phyloP scores from a whole-genome alignment of 805 yeast species.

The Candida ascalaphidarum region DNA sequence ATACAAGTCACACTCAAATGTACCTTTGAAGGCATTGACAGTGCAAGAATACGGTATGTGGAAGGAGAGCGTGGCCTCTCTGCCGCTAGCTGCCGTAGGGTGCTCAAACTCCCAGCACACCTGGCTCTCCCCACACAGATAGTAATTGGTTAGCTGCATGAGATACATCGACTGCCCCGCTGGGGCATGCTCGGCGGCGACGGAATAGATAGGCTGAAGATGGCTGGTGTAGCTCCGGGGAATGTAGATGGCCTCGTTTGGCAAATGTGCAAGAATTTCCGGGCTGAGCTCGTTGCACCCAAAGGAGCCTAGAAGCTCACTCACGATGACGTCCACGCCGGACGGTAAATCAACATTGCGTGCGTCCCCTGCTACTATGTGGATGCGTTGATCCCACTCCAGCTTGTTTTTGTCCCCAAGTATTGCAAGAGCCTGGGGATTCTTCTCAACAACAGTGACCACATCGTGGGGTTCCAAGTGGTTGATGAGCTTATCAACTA shows the following conservation, averaged over 20 bases:
- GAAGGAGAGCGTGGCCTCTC: neutral
- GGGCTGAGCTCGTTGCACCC: constrained; percentile 91
- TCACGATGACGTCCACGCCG: constrained; percentile 50
- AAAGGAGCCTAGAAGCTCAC: constrained; percentile 83
- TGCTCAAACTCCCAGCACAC: constrained; percentile 34
- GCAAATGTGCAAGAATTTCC: constrained; percentile 47
- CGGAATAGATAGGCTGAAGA: constrained; percentile 61
- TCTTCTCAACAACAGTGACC: constrained; percentile 62
- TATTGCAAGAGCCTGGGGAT: constrained; percentile 47
- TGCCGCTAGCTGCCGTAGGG: constrained; percentile 20
- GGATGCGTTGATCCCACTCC: constrained; percentile 46
- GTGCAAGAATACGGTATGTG: no score
- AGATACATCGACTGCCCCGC: constrained; percentile 11
- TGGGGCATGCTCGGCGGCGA: constrained; percentile 10
- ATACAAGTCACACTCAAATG: no score
- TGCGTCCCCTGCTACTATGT: constrained; percentile 51
- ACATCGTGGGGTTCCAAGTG: constrained; percentile 1
- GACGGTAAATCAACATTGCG: constrained; percentile 26
- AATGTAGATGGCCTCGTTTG: constrained; percentile 27
- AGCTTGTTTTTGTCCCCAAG: constrained; percentile 40
- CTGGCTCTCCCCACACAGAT: neutral
- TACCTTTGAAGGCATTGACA: no score
- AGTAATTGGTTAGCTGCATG: constrained; percentile 11
- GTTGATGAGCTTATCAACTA: constrained; percentile 1
- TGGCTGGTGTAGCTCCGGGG: constrained; percentile 45